These are phyloP conservation scores for Clohesyomyces aquaticus DNA, from an alignment of 495 filamentous ascomycete genomes.

Conservation along the genomic window DNA sequence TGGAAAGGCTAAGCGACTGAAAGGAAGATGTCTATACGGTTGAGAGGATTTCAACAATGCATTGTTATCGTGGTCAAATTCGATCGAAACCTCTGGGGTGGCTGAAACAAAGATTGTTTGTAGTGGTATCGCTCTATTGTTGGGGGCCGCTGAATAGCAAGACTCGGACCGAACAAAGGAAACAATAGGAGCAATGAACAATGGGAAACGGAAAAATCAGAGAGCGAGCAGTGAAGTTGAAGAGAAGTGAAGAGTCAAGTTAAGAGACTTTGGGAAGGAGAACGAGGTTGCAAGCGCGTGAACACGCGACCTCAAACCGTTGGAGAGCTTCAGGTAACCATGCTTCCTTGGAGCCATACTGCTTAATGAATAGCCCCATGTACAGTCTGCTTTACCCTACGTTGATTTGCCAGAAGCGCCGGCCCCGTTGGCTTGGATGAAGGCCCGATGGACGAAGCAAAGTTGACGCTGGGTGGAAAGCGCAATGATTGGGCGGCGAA, in stretches of 20 bases:
- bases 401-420: constrained; percentile 33
- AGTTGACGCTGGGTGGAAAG: constrained; percentile 9
- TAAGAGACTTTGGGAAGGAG: constrained; percentile 14
- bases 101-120: constrained; percentile 37
- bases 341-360: constrained; percentile 30
- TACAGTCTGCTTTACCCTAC: background rate
- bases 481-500: constrained; percentile 32
- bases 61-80: constrained; percentile 28
- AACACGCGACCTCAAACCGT: constrained; percentile 25
- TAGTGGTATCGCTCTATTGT: constrained; percentile 35
- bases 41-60: constrained; percentile 30
- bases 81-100: constrained; percentile 15
- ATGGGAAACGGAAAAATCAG: background rate
- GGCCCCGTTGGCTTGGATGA: constrained; percentile 25
- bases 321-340: constrained; percentile 26
- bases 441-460: constrained; percentile 26
- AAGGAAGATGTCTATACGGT: background rate
- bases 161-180: constrained; percentile 1
- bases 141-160: constrained; percentile 13
- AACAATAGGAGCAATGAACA: constrained; percentile 27
- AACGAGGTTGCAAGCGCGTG: constrained; percentile 13
- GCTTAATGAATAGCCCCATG: constrained; percentile 29
- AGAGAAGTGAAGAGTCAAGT: constrained; percentile 1
- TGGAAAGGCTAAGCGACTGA: background rate
- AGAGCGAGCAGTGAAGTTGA: constrained; percentile 11